Evolutionary conservation across 805 yeast species (phyloP), one percentile per base, ranked within the genome.

Genomic region (Monosporozyma unispora): DNA sequence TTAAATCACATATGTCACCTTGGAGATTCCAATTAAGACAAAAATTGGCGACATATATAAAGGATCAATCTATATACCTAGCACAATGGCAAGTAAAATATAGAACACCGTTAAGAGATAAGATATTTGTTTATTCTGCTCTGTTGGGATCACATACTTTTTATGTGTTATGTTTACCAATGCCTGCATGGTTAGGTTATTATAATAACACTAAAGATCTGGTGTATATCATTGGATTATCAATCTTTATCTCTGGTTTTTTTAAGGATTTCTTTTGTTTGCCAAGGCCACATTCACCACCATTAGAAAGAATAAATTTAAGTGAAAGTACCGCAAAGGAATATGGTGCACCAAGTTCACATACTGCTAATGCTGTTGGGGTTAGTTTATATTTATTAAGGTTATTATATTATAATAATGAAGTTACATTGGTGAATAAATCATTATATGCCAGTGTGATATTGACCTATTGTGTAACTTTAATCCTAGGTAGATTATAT

Each of bases 301-400:
- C 99, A 0, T 67, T 91, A 40, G 87, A 83, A 61, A 75, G 99
- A 58, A 81, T 91, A 57, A 89, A 98, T 9, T 77, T 91, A 80
- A 82, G 90, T 51, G 83, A 84, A n/a, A 87, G 87, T 56, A 93
- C 98, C 0, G 78, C 95, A 2, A 80, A 84, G 58, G 99, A 91
- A 64, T 91, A 91, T 65, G 99, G 99, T 3, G 88, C 90, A 58
- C 99, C 98, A 0, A 80, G 89, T 39, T 83, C 95, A 3, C 99
- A 91, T 65, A 77, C 91, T n/a, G 95, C 97, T 31, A 93, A 91
- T 66, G 96, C 97, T 4, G 81, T 95, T 0, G 84, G 87, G 0
- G 95, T 87, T 3, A 78, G 87, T 0, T 58, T 87, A 25, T 68
- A 83, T 25, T 51, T 80, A 28, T 58, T 63, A 3, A 51, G 52